A percentile compares a stretch with the other conserved stretches of the same genome.
Conservation (phyloP, 2,329 filamentous ascomycete genomes). For the Diaporthe citrichinensis region DNA sequence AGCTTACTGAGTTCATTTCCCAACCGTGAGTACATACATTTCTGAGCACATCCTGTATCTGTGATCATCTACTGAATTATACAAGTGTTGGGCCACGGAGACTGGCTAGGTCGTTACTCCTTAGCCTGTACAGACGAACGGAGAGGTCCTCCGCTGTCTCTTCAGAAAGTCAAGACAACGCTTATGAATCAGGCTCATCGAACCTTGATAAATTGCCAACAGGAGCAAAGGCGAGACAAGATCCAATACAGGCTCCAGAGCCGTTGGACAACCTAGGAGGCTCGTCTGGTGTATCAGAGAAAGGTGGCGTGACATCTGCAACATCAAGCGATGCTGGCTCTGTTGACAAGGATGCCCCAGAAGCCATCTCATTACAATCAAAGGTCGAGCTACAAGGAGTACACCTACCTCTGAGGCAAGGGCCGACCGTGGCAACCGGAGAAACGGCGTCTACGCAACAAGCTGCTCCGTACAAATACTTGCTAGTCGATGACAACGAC, state of each 20-base stretch:
- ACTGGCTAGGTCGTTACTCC: slow-evolving; percentile 39
- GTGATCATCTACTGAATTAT: background rate
- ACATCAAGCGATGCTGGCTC: background rate
- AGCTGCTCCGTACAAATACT: slow-evolving; percentile 40
- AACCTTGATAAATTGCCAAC: background rate
- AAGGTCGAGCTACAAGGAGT: background rate
- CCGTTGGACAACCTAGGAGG: too few species aligned
- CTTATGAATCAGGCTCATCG: too few species aligned
- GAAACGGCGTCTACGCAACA: background rate
- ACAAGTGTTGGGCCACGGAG: slow-evolving; percentile 39
- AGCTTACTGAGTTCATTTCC: slow-evolving; percentile 35
- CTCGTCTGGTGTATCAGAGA: background rate
- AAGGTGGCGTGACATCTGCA: background rate
- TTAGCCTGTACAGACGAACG: background rate
- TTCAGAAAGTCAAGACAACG: background rate
- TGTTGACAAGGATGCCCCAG: background rate
- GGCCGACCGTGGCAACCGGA: background rate
- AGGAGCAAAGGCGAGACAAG: background rate
- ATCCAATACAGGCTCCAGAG: background rate
- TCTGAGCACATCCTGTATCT: background rate
- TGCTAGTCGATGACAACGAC: slow-evolving; percentile 59
- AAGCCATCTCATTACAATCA: background rate
- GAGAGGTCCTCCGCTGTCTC: background rate
- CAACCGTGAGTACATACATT: slow-evolving; percentile 36
- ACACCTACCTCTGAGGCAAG: background rate